Conservation (phyloP, 148 eudicot genomes). For the Dianthus caryophyllus region DNA sequence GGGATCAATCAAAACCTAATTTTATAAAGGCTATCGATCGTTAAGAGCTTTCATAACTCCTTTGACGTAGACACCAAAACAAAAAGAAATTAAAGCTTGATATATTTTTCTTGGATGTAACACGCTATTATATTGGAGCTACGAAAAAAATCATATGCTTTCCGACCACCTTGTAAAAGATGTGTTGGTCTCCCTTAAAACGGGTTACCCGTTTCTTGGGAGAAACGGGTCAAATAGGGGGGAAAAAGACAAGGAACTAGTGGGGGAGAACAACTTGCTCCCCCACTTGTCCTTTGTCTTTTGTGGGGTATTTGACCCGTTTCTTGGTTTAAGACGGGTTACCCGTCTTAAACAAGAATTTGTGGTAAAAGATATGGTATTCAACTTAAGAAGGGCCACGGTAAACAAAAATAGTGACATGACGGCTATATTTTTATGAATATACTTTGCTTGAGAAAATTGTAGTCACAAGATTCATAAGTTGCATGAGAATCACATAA, state of each 20-base stretch:
- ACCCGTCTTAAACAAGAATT: too few relatives aligned
- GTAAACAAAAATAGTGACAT: background rate
- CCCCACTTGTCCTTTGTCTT: too few relatives aligned
- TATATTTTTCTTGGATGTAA: conserved; percentile 4
- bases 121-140: background rate
- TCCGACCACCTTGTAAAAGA: conserved; percentile 17
- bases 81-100: conserved; percentile 1
- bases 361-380: background rate
- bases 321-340: too few relatives aligned
- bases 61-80: conserved; percentile 6
- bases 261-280: too few relatives aligned
- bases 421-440: background rate
- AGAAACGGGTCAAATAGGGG: too few relatives aligned
- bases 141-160: background rate
- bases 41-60: background rate
- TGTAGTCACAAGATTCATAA: background rate
- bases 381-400: background rate
- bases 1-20: too few relatives aligned
- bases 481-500: conserved; percentile 11
- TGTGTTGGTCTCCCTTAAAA: too few relatives aligned
- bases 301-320: too few relatives aligned
- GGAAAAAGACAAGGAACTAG: too few relatives aligned
- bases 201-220: too few relatives aligned
- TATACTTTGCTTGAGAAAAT: background rate
- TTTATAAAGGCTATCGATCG: too few relatives aligned